Base-by-base conservation (phyloP, 2,329 filamentous ascomycete genomes). In the Colletotrichum phormii region DNA sequence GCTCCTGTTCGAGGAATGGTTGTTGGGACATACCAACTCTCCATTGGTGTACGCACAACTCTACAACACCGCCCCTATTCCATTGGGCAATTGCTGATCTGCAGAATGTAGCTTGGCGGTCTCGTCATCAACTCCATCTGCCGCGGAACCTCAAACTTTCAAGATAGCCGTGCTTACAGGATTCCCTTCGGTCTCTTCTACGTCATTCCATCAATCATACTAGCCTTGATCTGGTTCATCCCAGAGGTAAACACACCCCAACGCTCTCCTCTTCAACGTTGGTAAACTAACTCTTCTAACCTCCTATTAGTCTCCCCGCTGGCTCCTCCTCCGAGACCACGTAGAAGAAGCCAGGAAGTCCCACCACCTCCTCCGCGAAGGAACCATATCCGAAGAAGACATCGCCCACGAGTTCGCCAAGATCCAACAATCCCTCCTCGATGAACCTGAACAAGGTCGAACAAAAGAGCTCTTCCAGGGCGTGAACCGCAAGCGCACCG, bases 101-200 rank as follows among this genome's bases (percentile, higher is more conserved):
- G 5, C 5, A 3, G 5, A 8, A 1, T 26, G 3, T 26, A 72
- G 65, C 67, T 69, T 6, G 78, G 80, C n/a, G 71, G 77, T 0
- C 67, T 81, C 5, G 75, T 80, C 15, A 78, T 78, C 63, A 74
- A 71, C 76, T 79, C 79, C 7, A 72, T 80, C 74, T 77, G 80
- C 77, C 65, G 78, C 76, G 61, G 80, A 76, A 80, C 79, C 69
- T 69, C 79, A 75, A 60, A 77, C 0, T 69, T 82, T 24, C 61
- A 73, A 1, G 77, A 77, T 15, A 79, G 81, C 55, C 75, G 75
- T 4, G 78, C 81, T 6, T 85, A 79, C 76, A 73, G 76, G 9
- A 81, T 84, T 37, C 82, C 81, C 0, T 76, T 80, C 5, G 81
- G 81, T 0, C 72, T 82, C 3, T 83, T 82, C 75, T 82, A 79